Evolutionary conservation across 345 rosid genomes (phyloP).

Genomic region (Heritiera fomes): DNA sequence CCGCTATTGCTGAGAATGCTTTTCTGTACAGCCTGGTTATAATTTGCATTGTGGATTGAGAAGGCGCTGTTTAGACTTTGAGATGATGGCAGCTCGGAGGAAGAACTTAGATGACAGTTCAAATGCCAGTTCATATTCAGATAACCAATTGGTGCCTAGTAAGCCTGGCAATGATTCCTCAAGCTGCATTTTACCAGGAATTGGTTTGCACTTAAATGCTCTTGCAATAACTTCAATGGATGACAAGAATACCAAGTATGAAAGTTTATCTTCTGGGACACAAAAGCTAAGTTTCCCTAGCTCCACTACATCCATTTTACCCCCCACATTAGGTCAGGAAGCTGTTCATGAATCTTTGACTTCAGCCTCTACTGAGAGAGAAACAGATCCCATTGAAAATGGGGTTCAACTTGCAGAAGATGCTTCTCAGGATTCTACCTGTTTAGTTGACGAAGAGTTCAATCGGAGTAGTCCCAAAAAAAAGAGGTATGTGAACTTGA

Average conservation of each 20-base stretch:
- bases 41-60: constrained; percentile 76
- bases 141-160: constrained; percentile 38
- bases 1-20: constrained; percentile 10
- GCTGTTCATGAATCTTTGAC: constrained; percentile 36
- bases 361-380: constrained; percentile 43
- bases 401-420: constrained; percentile 45
- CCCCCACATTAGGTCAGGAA: constrained; percentile 43
- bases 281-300: constrained; percentile 40
- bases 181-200: constrained; percentile 68
- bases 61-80: constrained; percentile 95
- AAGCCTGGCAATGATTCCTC: constrained; percentile 52
- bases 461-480: constrained; percentile 74
- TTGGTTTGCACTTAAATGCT: constrained; percentile 93
- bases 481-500: constrained; percentile 55
- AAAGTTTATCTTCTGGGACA: constrained; percentile 43
- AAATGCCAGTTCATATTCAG: constrained; percentile 35
- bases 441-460: constrained; percentile 53
- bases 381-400: constrained; percentile 40
- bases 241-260: constrained; percentile 38
- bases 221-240: constrained; percentile 56
- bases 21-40: constrained; percentile 49
- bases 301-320: constrained; percentile 41
- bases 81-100: constrained; percentile 55
- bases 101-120: constrained; percentile 44
- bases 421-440: constrained; percentile 43